Percentiles rank a stretch among this genome's conserved stretches.
These are phyloP conservation scores for Colletotrichum cordylinicola DNA, from an alignment of 2,329 filamentous ascomycete genomes.

Conservation along the genomic window DNA sequence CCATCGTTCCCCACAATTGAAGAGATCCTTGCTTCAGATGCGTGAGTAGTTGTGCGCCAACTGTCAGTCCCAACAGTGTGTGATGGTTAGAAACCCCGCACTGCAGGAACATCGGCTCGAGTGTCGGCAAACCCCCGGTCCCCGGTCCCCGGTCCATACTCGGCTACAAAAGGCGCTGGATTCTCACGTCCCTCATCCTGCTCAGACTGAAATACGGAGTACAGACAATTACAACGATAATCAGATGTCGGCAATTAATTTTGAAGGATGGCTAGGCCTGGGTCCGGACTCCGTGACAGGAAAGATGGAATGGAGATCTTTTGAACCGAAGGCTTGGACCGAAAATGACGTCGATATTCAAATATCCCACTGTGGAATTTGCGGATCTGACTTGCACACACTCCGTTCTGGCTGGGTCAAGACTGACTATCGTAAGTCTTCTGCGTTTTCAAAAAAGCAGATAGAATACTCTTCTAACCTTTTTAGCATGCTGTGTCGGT, in stretches of 20 bases:
- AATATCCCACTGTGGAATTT: constrained; percentile 70
- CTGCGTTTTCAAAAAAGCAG: neutral
- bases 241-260: constrained; percentile 44
- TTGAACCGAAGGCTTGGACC: constrained; percentile 67
- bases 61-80: neutral
- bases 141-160: neutral
- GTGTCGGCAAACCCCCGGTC: neutral
- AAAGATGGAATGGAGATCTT: constrained; percentile 62
- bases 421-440: constrained; percentile 40
- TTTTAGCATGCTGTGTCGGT: constrained; percentile 57
- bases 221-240: constrained; percentile 25
- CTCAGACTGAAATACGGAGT: neutral
- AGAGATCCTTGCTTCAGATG: neutral
- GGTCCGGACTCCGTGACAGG: constrained; percentile 46
- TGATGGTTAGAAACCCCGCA: neutral
- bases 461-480: neutral
- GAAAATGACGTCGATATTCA: constrained; percentile 70
- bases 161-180: neutral
- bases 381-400: constrained; percentile 65
- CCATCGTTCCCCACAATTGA: neutral
- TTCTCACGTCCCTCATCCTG: neutral
- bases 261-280: constrained; percentile 55
- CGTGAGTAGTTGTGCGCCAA: neutral
- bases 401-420: constrained; percentile 59
- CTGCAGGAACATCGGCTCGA: neutral